Evolutionary conservation across 345 rosid genomes (phyloP), one percentile per base, ranked within the genome.

Genomic region (Erodium maritimum): DNA sequence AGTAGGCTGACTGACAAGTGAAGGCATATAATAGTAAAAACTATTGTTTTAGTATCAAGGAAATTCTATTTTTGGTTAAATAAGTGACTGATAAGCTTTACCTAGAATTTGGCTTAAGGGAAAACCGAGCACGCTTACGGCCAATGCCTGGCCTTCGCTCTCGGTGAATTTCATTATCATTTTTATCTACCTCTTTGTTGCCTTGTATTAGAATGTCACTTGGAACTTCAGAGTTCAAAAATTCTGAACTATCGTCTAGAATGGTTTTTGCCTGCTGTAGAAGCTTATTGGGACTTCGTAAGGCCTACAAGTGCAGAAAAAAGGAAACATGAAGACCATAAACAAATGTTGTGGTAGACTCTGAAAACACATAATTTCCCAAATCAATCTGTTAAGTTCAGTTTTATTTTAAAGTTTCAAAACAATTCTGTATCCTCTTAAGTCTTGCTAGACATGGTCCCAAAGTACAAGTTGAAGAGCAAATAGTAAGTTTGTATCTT

Each of bases 71-170:
- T 25, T 13, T 23, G 12, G 22, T 16, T 54, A 52, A 2, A 25
- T 25, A 21, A 19, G 16, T 51, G 23, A 58, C 19, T 11, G 13
- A 54, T 56, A 69, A 60, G 62, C 24, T 45, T 68, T 67, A 86
- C 95, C 86, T 81, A 2, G 61, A 71, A 54, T 62, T 67, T 55
- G 85, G 89, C 69, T 83, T 74, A 68, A 88, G 64, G 71, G 91
- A 83, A 70, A 91, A 91, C 55, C 73, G 85, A 62, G 79, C 71
- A 17, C 86, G 82, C 65, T 84, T 82, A 22, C 82, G 82, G 33
- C 76, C 85, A 65, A 80, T 67, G 22, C 76, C 96, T 0, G 82
- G 95, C 70, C 98, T 77, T 70, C 82, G 70, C 60, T 72, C 88
- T 50, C 76, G 77, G 23, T 71, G 83, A 62, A 64, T 76, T 57